These are phyloP conservation scores for Lecanosticta acicola DNA, from an alignment of 2,329 filamentous ascomycete genomes.

Conservation along the genomic window DNA sequence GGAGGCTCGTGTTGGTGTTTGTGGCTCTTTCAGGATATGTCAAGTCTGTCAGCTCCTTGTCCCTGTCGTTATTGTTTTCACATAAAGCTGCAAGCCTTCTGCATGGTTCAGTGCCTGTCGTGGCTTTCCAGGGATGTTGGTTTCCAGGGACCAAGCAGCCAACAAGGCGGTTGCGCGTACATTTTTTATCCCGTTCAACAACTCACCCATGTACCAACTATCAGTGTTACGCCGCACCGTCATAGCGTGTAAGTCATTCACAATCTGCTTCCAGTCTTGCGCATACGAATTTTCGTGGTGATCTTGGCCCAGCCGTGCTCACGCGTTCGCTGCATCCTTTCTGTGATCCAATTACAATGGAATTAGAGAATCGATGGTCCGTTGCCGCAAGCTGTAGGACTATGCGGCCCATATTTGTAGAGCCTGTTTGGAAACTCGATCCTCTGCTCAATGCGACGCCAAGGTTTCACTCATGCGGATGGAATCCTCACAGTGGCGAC, in stretches of 20 bases:
- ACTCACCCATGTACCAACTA: conserved; percentile 36
- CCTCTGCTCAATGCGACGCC: conserved; percentile 2
- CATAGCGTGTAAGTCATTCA: conserved; percentile 38
- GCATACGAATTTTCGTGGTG: conserved; percentile 26
- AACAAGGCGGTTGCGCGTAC: conserved; percentile 32
- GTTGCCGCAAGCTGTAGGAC: conserved; percentile 40
- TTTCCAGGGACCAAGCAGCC: no score
- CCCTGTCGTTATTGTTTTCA: conserved; percentile 36
- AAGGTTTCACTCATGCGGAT: no score
- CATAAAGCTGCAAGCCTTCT: conserved; percentile 35
- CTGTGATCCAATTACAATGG: conserved; percentile 32
- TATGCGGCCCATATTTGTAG: conserved; percentile 36
- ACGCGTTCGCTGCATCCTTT: conserved; percentile 16
- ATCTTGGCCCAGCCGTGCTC: conserved; percentile 16
- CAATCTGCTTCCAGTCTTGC: conserved; percentile 27
- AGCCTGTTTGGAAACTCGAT: conserved; percentile 28
- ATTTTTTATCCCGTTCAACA: no score
- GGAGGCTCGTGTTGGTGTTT: no score
- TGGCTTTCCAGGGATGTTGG: conserved; percentile 42
- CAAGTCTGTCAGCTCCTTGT: conserved; percentile 32
- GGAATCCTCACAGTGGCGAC: conserved; percentile 35
- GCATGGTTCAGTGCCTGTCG: conserved; percentile 30
- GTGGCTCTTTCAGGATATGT: no score
- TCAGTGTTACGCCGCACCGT: conserved; percentile 39
- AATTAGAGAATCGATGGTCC: conserved; percentile 34